phyloP scores from a whole-genome alignment of 2,329 filamentous ascomycete species.

The Venturia asperata region DNA sequence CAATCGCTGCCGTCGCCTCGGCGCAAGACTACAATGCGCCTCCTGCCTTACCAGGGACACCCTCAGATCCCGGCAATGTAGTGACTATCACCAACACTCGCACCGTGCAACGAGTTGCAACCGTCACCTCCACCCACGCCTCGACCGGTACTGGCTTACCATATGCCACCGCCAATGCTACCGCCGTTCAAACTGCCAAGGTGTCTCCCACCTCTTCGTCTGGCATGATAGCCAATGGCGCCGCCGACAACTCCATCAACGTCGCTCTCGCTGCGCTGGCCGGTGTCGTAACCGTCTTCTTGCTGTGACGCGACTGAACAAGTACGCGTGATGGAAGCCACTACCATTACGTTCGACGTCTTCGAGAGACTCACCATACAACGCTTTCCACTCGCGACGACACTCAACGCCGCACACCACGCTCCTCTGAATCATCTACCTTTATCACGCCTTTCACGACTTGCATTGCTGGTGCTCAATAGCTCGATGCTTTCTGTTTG shows the following conservation, averaged over 20 bases:
- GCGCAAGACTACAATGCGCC: neutral
- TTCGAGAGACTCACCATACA: neutral
- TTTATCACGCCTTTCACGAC: slow-evolving; percentile 5
- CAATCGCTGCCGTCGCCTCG: neutral
- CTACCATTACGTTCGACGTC: slow-evolving; percentile 2
- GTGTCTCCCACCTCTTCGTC: neutral
- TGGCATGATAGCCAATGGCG: neutral
- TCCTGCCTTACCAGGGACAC: neutral
- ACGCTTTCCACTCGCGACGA: neutral
- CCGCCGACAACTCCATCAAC: neutral
- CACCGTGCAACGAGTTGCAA: slow-evolving; percentile 14
- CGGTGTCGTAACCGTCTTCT: slow-evolving; percentile 7
- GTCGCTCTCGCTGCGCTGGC: slow-evolving; percentile 9
- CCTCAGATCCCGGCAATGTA: neutral
- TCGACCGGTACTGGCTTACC: neutral
- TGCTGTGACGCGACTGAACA: slow-evolving; percentile 12
- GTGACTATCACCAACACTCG: slow-evolving; percentile 10
- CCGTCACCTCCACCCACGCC: slow-evolving; percentile 7
- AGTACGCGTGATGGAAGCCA: neutral
- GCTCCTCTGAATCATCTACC: neutral
- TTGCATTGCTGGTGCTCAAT: slow-evolving; percentile 2
- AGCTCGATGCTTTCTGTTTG: neutral
- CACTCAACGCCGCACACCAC: neutral
- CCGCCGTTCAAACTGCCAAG: neutral
- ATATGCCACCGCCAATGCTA: slow-evolving; percentile 1